Evolutionary conservation across 2,329 filamentous ascomycete species (phyloP), one percentile per base, ranked within the genome.

Genomic region (Trichoderma brevicompactum): DNA sequence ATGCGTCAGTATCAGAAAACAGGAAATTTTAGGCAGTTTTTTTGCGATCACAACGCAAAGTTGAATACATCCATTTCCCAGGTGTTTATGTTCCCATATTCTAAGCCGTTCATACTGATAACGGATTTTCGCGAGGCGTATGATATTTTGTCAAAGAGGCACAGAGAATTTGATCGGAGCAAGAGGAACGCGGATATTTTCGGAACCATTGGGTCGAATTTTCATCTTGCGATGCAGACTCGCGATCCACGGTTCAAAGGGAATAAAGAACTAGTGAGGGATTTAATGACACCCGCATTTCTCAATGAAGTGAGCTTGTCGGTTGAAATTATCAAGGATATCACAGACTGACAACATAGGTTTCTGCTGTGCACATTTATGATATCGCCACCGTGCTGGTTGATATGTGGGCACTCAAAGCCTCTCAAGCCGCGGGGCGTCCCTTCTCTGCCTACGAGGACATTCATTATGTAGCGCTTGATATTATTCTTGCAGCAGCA

Each of bases 331-430:
- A 28, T 5, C 23, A 3, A 28, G 5, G 23, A 28, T 34, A 7
- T 32, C 6, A 5, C 6, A 58, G 17, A 7, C 54, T 58, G 8
- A 46, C 28, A 40, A 9, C 23, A 34, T 8, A 58, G 54, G 54
- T 58, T 36, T 58, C 54, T 36, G 54, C 54, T 8, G 40, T 44
- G 5, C 54, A 58, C n/a, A 58, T 58, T 36, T 58, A 58, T 41
- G n/a, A 58, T 5, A 58, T 58, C n/a, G 54, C 54, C 41, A 46
- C 54, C 3, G 40, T 58, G n/a, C 17, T 58, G 19, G 54, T 58
- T 32, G 54, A 58, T 19, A 58, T 23, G 54, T 58, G 54, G 54
- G 10, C 54, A 9, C 8, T 46, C 17, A 58, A 58, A 36, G 2
- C 9, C 13, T 15, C 54, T 19, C 6, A 58, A 46, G n/a, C 41